Conservation (phyloP, 1,139 yeast species). For the Zygotorulaspora mrakii region DNA sequence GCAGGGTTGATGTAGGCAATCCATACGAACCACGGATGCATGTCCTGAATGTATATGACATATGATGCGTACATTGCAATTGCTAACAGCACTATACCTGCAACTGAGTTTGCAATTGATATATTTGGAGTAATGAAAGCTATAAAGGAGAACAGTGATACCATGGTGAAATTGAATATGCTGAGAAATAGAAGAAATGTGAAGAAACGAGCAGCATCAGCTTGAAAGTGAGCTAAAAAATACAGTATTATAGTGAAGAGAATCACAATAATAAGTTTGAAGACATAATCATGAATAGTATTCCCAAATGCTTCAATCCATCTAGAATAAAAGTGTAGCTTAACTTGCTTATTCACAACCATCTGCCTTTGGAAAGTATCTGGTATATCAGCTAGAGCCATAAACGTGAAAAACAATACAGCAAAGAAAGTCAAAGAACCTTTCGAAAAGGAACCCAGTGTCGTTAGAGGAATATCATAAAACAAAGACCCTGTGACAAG, state of each 20-base stretch:
- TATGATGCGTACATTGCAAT: conserved; percentile 50
- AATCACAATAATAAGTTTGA: conserved; percentile 40
- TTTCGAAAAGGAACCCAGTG: conserved; percentile 49
- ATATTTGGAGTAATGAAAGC: conserved; percentile 44
- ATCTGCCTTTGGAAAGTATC: conserved; percentile 45
- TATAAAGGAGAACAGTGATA: conserved; percentile 43
- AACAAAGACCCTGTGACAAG: conserved; percentile 50
- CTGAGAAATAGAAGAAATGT: conserved; percentile 43
- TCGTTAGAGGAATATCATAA: conserved; percentile 42
- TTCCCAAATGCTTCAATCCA: conserved; percentile 49
- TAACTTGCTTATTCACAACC: conserved; percentile 47
- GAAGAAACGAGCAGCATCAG: conserved; percentile 50
- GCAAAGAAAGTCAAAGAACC: conserved; percentile 52
- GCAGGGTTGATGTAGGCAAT: conserved; percentile 52
- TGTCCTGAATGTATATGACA: conserved; percentile 48
- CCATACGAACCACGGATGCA: conserved; percentile 61
- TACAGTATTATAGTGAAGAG: conserved; percentile 45
- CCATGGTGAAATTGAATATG: conserved; percentile 39
- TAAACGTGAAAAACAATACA: conserved; percentile 47
- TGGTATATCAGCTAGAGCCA: conserved; percentile 50
- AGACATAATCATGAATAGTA: conserved; percentile 43
- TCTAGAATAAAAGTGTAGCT: conserved; percentile 48
- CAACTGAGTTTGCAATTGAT: conserved; percentile 49
- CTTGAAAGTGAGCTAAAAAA: conserved; percentile 47
- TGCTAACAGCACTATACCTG: conserved; percentile 45